Conservation (phyloP, 2,329 filamentous ascomycete species). For the Neobulgaria alba region DNA sequence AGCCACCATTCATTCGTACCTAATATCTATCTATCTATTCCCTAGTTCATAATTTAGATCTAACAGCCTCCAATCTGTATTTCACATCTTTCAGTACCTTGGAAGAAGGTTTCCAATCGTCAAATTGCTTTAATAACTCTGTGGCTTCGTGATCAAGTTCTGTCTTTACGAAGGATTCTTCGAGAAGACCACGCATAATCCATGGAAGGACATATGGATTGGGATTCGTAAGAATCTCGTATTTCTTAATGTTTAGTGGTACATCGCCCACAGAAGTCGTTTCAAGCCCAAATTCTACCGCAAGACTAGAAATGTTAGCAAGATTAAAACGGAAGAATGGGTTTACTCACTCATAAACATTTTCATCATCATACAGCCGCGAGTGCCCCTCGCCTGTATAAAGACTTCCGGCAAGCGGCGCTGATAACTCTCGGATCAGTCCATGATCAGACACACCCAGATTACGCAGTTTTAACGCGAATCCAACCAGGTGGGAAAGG, state of each 20-base stretch:
- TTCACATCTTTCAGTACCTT: conserved; percentile 95
- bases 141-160: conserved; percentile 70
- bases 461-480: conserved; percentile 88
- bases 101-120: conserved; percentile 82
- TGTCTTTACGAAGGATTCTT: conserved; percentile 82
- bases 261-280: conserved; percentile 48
- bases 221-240: conserved; percentile 40
- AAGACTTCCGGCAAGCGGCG: conserved; percentile 80
- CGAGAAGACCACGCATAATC: conserved; percentile 87
- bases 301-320: conserved; percentile 40
- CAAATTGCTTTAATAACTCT: conserved; percentile 77
- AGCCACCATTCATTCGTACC: too few species aligned
- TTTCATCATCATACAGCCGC: conserved; percentile 80
- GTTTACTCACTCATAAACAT: conserved; percentile 63
- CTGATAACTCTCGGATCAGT: conserved; percentile 80
- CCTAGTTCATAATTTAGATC: conserved; percentile 57
- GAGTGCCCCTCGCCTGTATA: conserved; percentile 93
- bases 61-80: conserved; percentile 83
- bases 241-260: conserved; percentile 42
- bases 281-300: conserved; percentile 64
- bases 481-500: conserved; percentile 84
- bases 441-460: conserved; percentile 89
- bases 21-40: too few species aligned
- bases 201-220: conserved; percentile 93
- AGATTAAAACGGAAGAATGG: background rate